Base-by-base conservation (phyloP, 352 stramenopile genomes). In the Pythium brassicae region DNA sequence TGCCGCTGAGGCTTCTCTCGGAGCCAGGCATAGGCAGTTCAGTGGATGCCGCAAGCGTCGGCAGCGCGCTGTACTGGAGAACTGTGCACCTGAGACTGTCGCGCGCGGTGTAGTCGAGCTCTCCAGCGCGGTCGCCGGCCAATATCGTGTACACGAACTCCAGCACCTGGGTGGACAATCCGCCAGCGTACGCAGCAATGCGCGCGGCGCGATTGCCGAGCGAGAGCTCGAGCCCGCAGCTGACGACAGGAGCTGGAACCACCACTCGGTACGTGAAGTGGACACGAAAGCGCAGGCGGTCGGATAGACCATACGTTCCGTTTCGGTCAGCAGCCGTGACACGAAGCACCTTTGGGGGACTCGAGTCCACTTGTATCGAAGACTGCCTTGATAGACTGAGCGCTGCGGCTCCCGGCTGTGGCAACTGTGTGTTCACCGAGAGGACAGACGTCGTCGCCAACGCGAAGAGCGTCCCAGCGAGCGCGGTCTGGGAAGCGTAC, bases 61-160 rank as follows among this genome's bases (percentile, higher is more conserved):
- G 79, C 0, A 62, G 53, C 3, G 66, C 59, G 35, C 77, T 92
- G 19, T 70, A 65, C 42, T 88, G 78, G 4, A 87, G 63, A 26
- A 86, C 50, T 19, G 32, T 50, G 53, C 78, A 89, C 8, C 50
- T 64, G 2, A 93, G 50, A 52, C 74, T 81, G 19, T 57, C 54
- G 12, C 55, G 50, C 22, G 61, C 67, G n/a, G 52, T 39, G 42
- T 90, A 92, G 25, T 83, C 82, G 2, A 94, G 68, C 3, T 48
- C 59, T 0, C 71, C 58, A 0, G 76, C 54, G 5, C 68, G 72
- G 53, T 94, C 85, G 2, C 74, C 78, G 2, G 26, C 6, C 14
- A 62, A 50, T 2, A 95, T 64, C 1, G 40, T 65, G 55, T 90
- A 93, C 20, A 60, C 51, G 51, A 95, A 95, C 9, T 74, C 59